Evolutionary conservation across 805 yeast genomes (phyloP), one percentile per base, ranked within the genome.

Genomic region (Schwanniomyces occidentalis): DNA sequence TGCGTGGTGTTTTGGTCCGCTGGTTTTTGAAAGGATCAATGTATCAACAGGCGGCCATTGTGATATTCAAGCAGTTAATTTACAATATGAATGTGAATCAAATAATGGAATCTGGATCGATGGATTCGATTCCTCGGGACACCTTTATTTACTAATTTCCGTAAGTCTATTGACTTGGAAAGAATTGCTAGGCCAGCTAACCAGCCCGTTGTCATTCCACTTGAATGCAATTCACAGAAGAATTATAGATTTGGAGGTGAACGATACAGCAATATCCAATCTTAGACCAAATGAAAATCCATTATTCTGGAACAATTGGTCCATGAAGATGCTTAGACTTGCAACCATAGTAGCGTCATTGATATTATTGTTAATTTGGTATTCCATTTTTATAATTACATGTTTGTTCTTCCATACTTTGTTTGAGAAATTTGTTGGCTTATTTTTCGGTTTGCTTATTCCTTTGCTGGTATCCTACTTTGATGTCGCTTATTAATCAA

Each of bases 91-190:
- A 17, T 52, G 56, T 34, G 25, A 26, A 25, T n/a, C 14, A 26
- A 20, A 24, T 8, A 37, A 40, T 8, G 75, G 71, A 2, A 31
- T 42, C 10, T 76, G 82, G 80, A 47, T 48, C 4, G 65, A 67
- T 39, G 77, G 78, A 7, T 76, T 76, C 45, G 81, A 76, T 46
- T 55, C 70, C 4, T 72, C 78, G 24, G 80, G 81, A 1, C 82
- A 76, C 48, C 69, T 64, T 33, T 73, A 73, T 42, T 64, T 74
- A 34, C 36, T 75, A 2, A 49, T 63, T 1, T 69, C 70, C 5
- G 46, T 69, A 10, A 70, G 77, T 40, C 43, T 73, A 38, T 52
- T 73, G 7, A 37, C 73, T 5, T 37, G 46, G 45, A 31, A 16
- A 21, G 22, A 15, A 19, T 35, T 20, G 3, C 12, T 22, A 10